Percentiles rank a stretch among this genome's conserved stretches.
Evolutionary conservation across 306 rosid species (phyloP).

Genomic region (Trifolium dubium): DNA sequence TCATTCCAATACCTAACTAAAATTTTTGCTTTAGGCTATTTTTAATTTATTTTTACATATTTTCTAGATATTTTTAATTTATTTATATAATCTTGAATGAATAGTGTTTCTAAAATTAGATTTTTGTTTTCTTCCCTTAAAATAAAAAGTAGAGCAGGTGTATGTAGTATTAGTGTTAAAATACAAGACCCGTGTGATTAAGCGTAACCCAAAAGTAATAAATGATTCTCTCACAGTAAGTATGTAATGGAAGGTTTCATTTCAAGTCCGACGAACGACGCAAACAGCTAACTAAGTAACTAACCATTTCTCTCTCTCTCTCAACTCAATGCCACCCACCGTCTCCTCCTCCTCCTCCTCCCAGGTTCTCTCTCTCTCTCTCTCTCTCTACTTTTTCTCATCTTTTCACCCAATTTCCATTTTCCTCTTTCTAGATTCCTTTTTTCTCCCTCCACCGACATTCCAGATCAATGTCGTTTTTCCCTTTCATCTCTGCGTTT

Average conservation of each 20-base stretch:
- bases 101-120: no score
- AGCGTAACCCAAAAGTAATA: slow-evolving; percentile 12
- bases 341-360: neutral
- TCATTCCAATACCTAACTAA: no score
- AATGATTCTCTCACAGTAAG: neutral
- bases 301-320: neutral
- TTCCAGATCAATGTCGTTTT: slow-evolving; percentile 26
- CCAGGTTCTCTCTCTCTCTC: neutral
- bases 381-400: neutral
- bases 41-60: no score
- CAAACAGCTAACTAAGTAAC: slow-evolving; percentile 9
- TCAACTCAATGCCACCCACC: slow-evolving; percentile 20
- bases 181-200: neutral
- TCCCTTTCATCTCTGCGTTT: slow-evolving; percentile 21
- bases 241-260: no score
- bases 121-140: no score
- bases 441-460: slow-evolving; percentile 26
- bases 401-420: no score
- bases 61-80: no score
- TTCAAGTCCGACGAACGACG: slow-evolving; percentile 24
- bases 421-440: neutral
- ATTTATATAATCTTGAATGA: no score
- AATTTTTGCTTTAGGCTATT: no score
- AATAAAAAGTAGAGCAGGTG: neutral
- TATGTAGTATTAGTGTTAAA: neutral